Percentiles rank a stretch among this genome's conserved stretches.
Conservation (phyloP, 768 basidiomycete species). For the Hericium alpestre region DNA sequence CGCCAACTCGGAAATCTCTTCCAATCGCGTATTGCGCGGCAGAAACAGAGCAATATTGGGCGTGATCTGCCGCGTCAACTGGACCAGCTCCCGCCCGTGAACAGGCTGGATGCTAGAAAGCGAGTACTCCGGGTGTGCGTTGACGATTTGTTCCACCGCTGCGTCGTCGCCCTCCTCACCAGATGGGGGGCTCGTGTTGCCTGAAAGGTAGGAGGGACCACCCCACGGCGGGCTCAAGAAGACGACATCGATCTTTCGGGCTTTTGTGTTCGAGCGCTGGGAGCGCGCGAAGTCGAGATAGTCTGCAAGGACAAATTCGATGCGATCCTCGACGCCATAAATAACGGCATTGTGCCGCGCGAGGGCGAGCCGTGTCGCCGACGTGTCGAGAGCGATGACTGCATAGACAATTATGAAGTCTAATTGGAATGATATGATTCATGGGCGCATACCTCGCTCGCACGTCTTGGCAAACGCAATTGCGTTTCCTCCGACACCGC, state of each 20-base stretch:
- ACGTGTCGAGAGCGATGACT: constrained; percentile 94
- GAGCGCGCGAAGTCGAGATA: constrained; percentile 71
- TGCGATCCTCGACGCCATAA: constrained; percentile 89
- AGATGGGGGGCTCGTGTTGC: constrained; percentile 15
- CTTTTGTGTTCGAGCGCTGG: background rate
- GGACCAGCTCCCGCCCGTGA: constrained; percentile 75
- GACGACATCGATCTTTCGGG: constrained; percentile 69
- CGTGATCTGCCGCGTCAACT: constrained; percentile 59
- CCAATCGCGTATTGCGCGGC: constrained; percentile 68
- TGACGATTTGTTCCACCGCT: background rate
- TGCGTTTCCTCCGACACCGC: constrained; percentile 94
- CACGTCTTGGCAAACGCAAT: constrained; percentile 97
- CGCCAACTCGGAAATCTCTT: constrained; percentile 57
- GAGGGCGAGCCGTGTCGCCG: constrained; percentile 73
- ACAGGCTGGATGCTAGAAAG: constrained; percentile 69
- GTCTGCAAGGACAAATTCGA: constrained; percentile 87
- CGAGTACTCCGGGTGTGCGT: constrained; percentile 45
- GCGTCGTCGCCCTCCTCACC: background rate
- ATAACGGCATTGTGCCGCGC: constrained; percentile 90
- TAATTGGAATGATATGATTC: background rate
- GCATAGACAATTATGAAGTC: constrained; percentile 1
- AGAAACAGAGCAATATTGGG: constrained; percentile 83
- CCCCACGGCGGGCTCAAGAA: constrained; percentile 97
- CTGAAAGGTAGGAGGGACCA: constrained; percentile 60
- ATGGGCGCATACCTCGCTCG: constrained; percentile 60